Conservation (phyloP, 108 stramenopile genomes). For the Cyclotella baltica region DNA sequence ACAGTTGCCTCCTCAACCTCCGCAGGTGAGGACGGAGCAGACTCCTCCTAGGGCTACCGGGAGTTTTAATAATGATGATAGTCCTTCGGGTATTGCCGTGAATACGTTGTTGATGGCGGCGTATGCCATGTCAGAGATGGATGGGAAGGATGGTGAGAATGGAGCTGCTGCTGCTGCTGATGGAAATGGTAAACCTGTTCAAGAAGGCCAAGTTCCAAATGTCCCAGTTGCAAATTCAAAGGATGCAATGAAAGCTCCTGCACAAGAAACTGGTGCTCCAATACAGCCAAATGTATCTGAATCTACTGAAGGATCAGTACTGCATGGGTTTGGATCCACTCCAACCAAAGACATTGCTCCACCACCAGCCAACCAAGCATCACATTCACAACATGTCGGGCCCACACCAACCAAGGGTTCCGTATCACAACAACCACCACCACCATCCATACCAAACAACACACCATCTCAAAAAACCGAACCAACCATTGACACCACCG, state of each 20-base stretch:
- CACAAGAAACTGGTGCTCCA: too few relatives aligned
- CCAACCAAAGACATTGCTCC: too few relatives aligned
- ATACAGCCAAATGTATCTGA: too few relatives aligned
- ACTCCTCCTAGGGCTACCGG: constrained; percentile 10
- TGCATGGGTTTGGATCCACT: too few relatives aligned
- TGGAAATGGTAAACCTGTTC: not conserved
- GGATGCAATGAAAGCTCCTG: too few relatives aligned
- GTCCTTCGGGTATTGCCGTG: constrained; percentile 37
- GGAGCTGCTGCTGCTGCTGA: not conserved
- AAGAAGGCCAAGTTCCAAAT: not conserved
- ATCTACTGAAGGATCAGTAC: too few relatives aligned
- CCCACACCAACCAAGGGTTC: not conserved
- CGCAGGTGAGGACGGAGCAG: not conserved
- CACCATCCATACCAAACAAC: not conserved
- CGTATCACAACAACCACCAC: not conserved
- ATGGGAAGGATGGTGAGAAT: not conserved
- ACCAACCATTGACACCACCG: not conserved
- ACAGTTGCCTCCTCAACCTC: not conserved
- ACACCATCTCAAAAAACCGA: not conserved
- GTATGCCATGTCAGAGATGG: constrained; percentile 39
- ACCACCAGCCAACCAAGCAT: too few relatives aligned
- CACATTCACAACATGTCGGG: too few relatives aligned
- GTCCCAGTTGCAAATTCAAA: too few relatives aligned
- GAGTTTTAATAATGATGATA: constrained; percentile 24
- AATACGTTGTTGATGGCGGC: constrained; percentile 44